A percentile compares a stretch with the other conserved stretches of the same genome.
phyloP scores from a whole-genome alignment of 179 eudicot genomes.

The Heliamphora pulchella region DNA sequence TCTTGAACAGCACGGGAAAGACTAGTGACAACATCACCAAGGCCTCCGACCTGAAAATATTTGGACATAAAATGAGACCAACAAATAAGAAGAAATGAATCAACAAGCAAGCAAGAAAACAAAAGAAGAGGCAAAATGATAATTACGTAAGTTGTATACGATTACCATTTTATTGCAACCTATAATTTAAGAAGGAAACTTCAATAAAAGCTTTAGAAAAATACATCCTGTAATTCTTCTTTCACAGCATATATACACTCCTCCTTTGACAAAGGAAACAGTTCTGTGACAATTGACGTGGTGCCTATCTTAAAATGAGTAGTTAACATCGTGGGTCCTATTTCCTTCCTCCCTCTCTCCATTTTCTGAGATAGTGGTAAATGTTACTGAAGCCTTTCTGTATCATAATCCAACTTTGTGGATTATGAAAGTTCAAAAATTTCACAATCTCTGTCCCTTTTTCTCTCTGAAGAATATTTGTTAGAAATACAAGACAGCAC shows the following conservation, averaged over 20 bases:
- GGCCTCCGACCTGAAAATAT: slow-evolving; percentile 88
- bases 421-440: background rate
- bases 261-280: background rate
- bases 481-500: background rate
- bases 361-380: background rate
- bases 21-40: slow-evolving; percentile 98
- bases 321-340: background rate
- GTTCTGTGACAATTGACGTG: background rate
- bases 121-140: background rate
- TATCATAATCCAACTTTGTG: background rate
- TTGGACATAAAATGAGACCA: background rate
- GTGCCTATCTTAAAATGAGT: background rate
- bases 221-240: background rate
- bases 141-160: background rate
- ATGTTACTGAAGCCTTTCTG: background rate
- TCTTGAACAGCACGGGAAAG: slow-evolving; percentile 99
- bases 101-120: slow-evolving; percentile 6
- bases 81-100: background rate
- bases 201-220: background rate
- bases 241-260: background rate
- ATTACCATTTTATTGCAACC: background rate
- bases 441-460: background rate
- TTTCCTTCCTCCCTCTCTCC: slow-evolving; percentile 1
- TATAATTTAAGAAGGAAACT: background rate
- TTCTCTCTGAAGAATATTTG: background rate